Conservation (phyloP, 2,329 filamentous ascomycete genomes). For the Penicillium janthinellum region DNA sequence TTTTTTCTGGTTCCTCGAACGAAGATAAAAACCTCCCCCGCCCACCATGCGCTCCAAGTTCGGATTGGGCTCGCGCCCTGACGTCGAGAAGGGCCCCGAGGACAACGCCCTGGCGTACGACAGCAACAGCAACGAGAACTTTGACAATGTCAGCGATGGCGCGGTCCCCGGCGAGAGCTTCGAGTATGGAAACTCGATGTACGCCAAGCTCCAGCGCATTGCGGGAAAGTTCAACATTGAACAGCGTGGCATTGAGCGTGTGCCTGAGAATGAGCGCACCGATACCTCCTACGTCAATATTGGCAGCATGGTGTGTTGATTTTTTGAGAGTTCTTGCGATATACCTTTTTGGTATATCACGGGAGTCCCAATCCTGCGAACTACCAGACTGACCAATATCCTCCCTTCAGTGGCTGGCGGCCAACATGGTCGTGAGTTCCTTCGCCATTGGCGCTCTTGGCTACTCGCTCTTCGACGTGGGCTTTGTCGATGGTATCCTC, state of each 20-base stretch:
- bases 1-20: conserved; percentile 20
- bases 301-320: conserved; percentile 66
- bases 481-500: conserved; percentile 72
- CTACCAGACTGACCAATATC: conserved; percentile 28
- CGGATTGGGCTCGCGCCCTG: conserved; percentile 27
- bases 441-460: conserved; percentile 75
- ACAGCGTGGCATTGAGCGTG: conserved; percentile 73
- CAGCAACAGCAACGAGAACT: conserved; percentile 37
- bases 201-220: conserved; percentile 63
- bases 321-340: neutral
- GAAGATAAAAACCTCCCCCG: conserved; percentile 9
- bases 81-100: conserved; percentile 39
- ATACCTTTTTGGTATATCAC: neutral
- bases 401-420: conserved; percentile 67
- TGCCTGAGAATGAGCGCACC: conserved; percentile 68
- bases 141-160: conserved; percentile 30
- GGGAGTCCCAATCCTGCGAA: neutral
- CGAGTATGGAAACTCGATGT: conserved; percentile 56
- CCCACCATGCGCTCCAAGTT: conserved; percentile 18
- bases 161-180: conserved; percentile 63
- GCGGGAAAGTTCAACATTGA: conserved; percentile 69
- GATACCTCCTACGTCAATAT: conserved; percentile 68
- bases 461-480: conserved; percentile 67
- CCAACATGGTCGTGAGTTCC: conserved; percentile 75
- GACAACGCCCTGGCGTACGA: conserved; percentile 28